These are phyloP conservation scores for Kwoniella botswanensis DNA, from an alignment of 768 basidiomycete genomes.

Conservation along the genomic window DNA sequence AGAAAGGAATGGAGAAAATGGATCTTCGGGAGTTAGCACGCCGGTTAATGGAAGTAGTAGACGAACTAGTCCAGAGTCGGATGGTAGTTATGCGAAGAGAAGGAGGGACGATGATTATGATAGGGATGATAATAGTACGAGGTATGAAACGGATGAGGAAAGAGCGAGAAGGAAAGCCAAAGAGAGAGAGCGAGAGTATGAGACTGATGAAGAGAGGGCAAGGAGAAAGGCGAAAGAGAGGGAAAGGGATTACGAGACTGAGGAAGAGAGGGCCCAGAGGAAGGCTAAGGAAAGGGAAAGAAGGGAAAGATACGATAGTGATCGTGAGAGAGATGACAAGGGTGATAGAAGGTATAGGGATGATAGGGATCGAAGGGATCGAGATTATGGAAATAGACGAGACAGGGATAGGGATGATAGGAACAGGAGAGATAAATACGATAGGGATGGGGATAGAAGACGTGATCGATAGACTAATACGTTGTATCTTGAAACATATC, in stretches of 20 bases:
- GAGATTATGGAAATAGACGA: constrained; percentile 6
- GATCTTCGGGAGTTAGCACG: constrained; percentile 6
- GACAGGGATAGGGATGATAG: constrained; percentile 12
- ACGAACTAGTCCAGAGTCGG: constrained; percentile 15
- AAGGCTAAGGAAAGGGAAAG: constrained; percentile 19
- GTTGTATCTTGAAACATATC: background rate
- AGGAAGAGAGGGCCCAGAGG: constrained; percentile 21
- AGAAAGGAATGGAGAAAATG: constrained; percentile 62
- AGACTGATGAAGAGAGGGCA: constrained; percentile 25
- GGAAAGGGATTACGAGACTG: constrained; percentile 21
- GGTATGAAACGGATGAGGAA: background rate
- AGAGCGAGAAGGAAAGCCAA: constrained; percentile 16
- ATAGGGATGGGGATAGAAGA: constrained; percentile 13
- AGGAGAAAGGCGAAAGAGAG: constrained; percentile 27
- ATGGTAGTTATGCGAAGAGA: constrained; percentile 32
- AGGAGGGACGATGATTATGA: constrained; percentile 3
- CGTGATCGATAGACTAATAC: background rate
- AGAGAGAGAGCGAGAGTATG: constrained; percentile 28
- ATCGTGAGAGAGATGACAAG: constrained; percentile 41
- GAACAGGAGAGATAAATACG: constrained; percentile 9
- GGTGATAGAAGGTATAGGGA: constrained; percentile 25
- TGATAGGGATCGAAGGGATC: constrained; percentile 12
- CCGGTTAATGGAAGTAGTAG: constrained; percentile 17
- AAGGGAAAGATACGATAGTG: constrained; percentile 26
- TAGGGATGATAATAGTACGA: constrained; percentile 3